These are phyloP conservation scores for Arabis hirsuta DNA, from an alignment of 345 rosid species.

Conservation along the genomic window DNA sequence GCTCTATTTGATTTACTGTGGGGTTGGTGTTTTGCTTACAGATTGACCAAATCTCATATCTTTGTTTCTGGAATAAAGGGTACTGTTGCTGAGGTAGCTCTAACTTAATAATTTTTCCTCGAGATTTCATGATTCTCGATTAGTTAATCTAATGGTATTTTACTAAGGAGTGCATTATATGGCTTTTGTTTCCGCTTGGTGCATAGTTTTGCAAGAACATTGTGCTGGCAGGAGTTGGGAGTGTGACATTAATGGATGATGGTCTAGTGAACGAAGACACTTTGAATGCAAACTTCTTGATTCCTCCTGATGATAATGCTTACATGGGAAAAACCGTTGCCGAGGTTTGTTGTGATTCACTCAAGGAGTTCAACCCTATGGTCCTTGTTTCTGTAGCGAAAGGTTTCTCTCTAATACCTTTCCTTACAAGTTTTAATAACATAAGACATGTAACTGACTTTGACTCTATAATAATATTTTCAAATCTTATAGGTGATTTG, in stretches of 20 bases:
- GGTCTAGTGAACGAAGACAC: conserved; percentile 62
- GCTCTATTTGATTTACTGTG: conserved; percentile 12
- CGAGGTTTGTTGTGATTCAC: conserved; percentile 79
- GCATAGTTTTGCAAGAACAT: conserved; percentile 95
- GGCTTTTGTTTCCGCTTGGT: conserved; percentile 6
- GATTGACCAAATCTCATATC: conserved; percentile 81
- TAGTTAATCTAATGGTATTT: not conserved
- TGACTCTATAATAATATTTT: not conserved
- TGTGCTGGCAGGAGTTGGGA: conserved; percentile 92
- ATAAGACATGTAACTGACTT: not conserved
- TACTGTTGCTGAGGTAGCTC: conserved; percentile 76
- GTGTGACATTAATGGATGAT: conserved; percentile 84
- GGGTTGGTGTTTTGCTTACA: conserved; percentile 43
- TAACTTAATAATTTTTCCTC: not conserved
- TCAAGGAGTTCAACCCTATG: conserved; percentile 93
- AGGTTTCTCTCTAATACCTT: conserved; percentile 50
- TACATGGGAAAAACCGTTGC: conserved; percentile 70
- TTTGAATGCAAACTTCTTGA: conserved; percentile 75
- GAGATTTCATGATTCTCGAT: not conserved
- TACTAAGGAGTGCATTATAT: not conserved
- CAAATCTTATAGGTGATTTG: conserved; percentile 66
- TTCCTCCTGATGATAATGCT: conserved; percentile 63
- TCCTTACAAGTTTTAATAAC: not conserved
- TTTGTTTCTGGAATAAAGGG: conserved; percentile 87
- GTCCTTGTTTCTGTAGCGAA: conserved; percentile 78